Evolutionary conservation across 164 flowering plant genomes (phyloP).

Genomic region (Vitis amurensis): DNA sequence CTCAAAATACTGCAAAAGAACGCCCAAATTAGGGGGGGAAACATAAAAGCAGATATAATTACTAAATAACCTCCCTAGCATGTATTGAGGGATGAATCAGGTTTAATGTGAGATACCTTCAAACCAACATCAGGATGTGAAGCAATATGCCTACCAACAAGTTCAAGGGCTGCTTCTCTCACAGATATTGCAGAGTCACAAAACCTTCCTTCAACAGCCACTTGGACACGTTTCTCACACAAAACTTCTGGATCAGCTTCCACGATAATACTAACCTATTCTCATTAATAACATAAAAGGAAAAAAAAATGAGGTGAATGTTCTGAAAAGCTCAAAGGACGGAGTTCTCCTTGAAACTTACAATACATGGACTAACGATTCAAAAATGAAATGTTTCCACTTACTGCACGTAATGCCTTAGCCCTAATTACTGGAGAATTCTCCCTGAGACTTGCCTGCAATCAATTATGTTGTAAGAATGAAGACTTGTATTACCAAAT

Average conservation of each 20-base stretch:
- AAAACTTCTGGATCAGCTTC: conserved; percentile 98
- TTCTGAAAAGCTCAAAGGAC: not conserved
- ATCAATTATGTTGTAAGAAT: conserved; percentile 11
- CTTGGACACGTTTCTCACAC: conserved; percentile 83
- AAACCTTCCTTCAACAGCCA: conserved; percentile 97
- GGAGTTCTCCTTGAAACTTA: not conserved
- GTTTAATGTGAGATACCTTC: conserved; percentile 47
- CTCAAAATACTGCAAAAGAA: conserved; percentile 75
- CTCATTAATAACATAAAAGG: conserved; percentile 5
- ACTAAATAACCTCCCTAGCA: not conserved
- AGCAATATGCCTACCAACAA: conserved; percentile 97
- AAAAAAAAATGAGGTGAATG: not conserved
- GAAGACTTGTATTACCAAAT: not conserved
- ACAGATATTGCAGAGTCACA: conserved; percentile 95
- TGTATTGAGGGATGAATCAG: conserved; percentile 3
- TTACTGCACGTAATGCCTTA: conserved; percentile 91
- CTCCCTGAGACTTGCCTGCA: conserved; percentile 88
- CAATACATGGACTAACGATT: not conserved
- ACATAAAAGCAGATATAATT: not conserved
- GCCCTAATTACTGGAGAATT: conserved; percentile 88
- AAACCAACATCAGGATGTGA: conserved; percentile 98
- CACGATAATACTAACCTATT: conserved; percentile 91
- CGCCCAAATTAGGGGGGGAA: not conserved
- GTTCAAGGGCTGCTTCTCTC: conserved; percentile 96
- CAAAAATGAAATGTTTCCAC: conserved; percentile 19